Percentiles rank a stretch among this genome's conserved stretches.
Evolutionary conservation across 2,329 filamentous ascomycete species (phyloP).

Genomic region (Fulvia fulva): DNA sequence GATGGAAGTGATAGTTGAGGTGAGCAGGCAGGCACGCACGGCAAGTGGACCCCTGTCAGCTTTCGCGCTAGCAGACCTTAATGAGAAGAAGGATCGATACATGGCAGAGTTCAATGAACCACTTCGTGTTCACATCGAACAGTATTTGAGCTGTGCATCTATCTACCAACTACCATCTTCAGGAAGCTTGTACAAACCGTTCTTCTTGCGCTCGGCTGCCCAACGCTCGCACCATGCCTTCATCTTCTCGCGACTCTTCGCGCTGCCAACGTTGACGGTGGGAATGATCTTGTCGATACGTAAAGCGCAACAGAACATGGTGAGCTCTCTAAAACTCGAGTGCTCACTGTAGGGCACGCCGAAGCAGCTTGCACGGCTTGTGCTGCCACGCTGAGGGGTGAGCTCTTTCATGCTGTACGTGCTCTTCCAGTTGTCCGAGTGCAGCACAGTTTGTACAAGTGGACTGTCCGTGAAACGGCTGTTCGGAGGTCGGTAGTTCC

Average conservation of each 20-base stretch:
- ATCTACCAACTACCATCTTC: slow-evolving; percentile 31
- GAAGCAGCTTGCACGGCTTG: slow-evolving; percentile 77
- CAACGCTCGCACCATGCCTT: slow-evolving; percentile 63
- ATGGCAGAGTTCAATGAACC: too few species aligned
- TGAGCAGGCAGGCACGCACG: too few species aligned
- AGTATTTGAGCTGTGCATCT: neutral
- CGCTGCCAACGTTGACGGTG: slow-evolving; percentile 79
- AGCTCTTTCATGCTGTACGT: slow-evolving; percentile 69
- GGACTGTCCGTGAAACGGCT: slow-evolving; percentile 61
- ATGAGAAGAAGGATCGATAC: too few species aligned
- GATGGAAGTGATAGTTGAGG: too few species aligned
- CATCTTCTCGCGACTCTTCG: slow-evolving; percentile 62
- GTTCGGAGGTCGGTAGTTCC: slow-evolving; percentile 78
- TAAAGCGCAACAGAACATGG: slow-evolving; percentile 85
- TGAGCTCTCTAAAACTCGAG: slow-evolving; percentile 88
- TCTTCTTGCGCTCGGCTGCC: slow-evolving; percentile 59
- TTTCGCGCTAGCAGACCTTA: too few species aligned
- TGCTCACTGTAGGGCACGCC: slow-evolving; percentile 96
- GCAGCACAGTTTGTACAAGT: slow-evolving; percentile 60
- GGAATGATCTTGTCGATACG: slow-evolving; percentile 86
- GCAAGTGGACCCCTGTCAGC: too few species aligned
- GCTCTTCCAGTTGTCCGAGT: slow-evolving; percentile 69
- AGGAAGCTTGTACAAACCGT: slow-evolving; percentile 50
- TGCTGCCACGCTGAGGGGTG: slow-evolving; percentile 77
- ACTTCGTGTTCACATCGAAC: too few species aligned